Conservation (phyloP, 2,329 filamentous ascomycete genomes). For the Botryosphaeria dothidea region DNA sequence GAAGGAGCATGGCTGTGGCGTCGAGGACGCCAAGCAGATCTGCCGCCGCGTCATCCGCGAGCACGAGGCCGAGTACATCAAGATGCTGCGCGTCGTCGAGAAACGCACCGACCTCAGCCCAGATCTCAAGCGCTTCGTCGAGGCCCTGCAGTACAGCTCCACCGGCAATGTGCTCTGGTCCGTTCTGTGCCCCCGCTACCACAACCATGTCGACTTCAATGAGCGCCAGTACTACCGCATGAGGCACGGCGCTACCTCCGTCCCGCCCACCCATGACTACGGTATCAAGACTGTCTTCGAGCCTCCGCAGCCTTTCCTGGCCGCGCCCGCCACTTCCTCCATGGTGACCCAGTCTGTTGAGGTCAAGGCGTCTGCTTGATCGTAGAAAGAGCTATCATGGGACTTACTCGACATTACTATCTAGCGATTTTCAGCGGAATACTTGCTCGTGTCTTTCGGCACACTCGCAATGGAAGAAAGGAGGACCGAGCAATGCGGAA, state of each 20-base stretch:
- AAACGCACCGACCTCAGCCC: constrained; percentile 16
- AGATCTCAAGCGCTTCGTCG: constrained; percentile 30
- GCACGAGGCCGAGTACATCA: constrained; percentile 24
- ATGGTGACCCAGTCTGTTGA: too few species aligned
- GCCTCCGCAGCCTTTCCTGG: too few species aligned
- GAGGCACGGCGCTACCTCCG: not conserved
- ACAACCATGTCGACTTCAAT: constrained; percentile 17
- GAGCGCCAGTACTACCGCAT: not conserved
- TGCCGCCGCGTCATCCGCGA: constrained; percentile 28
- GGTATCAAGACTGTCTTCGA: not conserved
- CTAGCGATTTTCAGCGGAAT: too few species aligned
- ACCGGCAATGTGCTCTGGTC: constrained; percentile 41
- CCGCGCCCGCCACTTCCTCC: too few species aligned
- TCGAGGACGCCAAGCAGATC: constrained; percentile 30
- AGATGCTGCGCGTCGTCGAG: constrained; percentile 24
- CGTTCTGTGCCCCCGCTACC: constrained; percentile 37
- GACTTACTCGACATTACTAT: too few species aligned
- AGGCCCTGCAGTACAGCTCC: constrained; percentile 33
- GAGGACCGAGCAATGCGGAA: too few species aligned
- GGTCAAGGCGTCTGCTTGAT: too few species aligned
- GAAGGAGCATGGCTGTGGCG: constrained; percentile 32
- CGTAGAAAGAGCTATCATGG: too few species aligned
- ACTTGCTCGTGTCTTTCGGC: too few species aligned
- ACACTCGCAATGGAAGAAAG: too few species aligned
- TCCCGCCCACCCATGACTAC: not conserved